Conservation (phyloP, 441 rosid genomes). For the Populus trichocarpa region DNA sequence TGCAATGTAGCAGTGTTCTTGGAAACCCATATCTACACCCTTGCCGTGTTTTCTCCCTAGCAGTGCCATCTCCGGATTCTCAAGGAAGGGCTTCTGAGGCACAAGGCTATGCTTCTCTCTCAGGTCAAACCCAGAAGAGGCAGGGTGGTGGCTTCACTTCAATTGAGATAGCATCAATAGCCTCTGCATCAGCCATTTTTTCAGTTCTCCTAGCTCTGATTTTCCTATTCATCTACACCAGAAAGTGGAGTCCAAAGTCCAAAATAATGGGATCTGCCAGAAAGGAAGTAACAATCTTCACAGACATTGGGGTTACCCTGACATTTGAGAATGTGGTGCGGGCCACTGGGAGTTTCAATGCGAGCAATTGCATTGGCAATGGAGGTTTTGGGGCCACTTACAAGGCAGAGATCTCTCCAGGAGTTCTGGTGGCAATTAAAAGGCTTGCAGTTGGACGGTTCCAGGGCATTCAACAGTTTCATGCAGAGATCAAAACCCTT, state of each 20-base stretch:
- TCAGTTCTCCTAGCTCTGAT: conserved; percentile 69
- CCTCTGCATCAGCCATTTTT: conserved; percentile 74
- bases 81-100: conserved; percentile 22
- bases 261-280: conserved; percentile 40
- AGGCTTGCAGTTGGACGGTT: conserved; percentile 81
- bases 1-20: conserved; percentile 43
- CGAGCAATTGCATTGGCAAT: conserved; percentile 76
- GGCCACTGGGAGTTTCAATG: conserved; percentile 74
- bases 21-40: conserved; percentile 54
- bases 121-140: conserved; percentile 12
- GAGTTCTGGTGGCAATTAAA: conserved; percentile 64
- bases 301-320: conserved; percentile 50
- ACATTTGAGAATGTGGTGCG: conserved; percentile 69
- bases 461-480: conserved; percentile 76
- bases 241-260: conserved; percentile 52
- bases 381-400: conserved; percentile 90
- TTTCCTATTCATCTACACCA: conserved; percentile 52
- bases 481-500: conserved; percentile 77
- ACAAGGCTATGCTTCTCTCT: conserved; percentile 22
- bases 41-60: conserved; percentile 35
- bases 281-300: conserved; percentile 67
- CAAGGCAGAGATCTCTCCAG: conserved; percentile 67
- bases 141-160: conserved; percentile 39
- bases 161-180: conserved; percentile 77
- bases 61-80: conserved; percentile 31